Base-by-base conservation (phyloP, 495 filamentous ascomycete genomes). In the Podospora fimiseda region DNA sequence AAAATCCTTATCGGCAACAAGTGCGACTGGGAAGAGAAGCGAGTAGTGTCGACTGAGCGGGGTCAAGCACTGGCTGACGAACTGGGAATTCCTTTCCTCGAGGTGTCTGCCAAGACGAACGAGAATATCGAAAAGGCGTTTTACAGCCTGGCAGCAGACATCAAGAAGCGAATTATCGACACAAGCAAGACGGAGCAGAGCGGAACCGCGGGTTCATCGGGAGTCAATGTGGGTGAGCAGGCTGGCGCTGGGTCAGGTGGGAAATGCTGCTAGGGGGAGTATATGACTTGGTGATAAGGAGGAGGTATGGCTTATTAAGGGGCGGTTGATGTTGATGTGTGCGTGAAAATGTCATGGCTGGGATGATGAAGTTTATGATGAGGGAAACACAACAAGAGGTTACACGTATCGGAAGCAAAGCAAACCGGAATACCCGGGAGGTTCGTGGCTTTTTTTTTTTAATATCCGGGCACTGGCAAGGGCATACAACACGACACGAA, bases 1-100 rank as follows among this genome's bases (percentile, higher is more conserved):
- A 99, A 97, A 77, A 97, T 99, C 63, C 84, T 99, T 45, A 96
- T 99, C 54, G 93, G 93, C 61, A 99, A 99, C 79, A 99, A 99
- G 74, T 98, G 93, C 73, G 93, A 99, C 74, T 97, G 94, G 94
- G 92, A 97, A 72, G 93, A 99, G 71, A 99, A 97, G 78, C 82
- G 94, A 56, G 88, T 84, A 15, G 87, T 99, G 16, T 89, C 89
- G 21, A 95, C 86, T 43, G 90, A 97, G 69, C 87, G 86, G 64
- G 93, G 93, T 55, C 92, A 99, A 66, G 82, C 86, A 59, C 80
- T 99, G 33, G 93, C 93, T 21, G 87, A 95, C 70, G 93, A 99
- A 71, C 84, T 99, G 42, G 90, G 90, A 58, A 96, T 99, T 55
- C 93, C 94, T 4, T 99, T 99, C 75, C 84, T 99, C 67, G 93